Evolutionary conservation across 2,329 filamentous ascomycete genomes (phyloP).

Genomic region (Fusarium phyllophilum): DNA sequence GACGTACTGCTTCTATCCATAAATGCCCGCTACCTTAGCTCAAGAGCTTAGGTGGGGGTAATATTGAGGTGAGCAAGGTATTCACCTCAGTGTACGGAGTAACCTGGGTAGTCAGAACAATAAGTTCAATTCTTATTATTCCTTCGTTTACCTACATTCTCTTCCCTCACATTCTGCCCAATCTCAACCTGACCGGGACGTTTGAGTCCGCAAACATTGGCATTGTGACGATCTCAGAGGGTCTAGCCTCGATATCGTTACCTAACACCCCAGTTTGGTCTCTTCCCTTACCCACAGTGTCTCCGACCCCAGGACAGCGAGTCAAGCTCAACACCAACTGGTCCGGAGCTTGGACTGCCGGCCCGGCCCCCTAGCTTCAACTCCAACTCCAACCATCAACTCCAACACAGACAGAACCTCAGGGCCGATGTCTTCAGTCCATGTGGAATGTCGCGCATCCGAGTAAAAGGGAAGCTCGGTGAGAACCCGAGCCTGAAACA

Average conservation of each 20-base stretch:
- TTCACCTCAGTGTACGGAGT: background rate
- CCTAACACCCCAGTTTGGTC: conserved; percentile 25
- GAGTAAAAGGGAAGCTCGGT: conserved; percentile 17
- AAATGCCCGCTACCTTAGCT: background rate
- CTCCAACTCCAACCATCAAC: background rate
- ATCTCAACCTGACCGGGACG: conserved; percentile 30
- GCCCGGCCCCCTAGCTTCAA: conserved; percentile 25
- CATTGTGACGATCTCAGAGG: conserved; percentile 24
- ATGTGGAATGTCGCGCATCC: background rate
- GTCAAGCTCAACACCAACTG: conserved; percentile 8
- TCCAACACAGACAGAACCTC: background rate
- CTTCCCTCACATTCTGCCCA: conserved; percentile 10
- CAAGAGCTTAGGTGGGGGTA: background rate
- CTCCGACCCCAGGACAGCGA: conserved; percentile 6
- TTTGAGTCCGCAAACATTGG: conserved; percentile 15
- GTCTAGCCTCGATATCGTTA: conserved; percentile 29
- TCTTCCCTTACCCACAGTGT: conserved; percentile 25
- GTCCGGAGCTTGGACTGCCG: conserved; percentile 36
- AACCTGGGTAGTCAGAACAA: background rate
- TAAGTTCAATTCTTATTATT: background rate
- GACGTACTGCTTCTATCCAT: conserved; percentile 13
- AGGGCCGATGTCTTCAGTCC: background rate
- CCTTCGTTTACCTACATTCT: background rate
- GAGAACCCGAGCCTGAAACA: conserved; percentile 27
- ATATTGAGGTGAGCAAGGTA: conserved; percentile 3